These are phyloP conservation scores for Irpex sp. DNA, from an alignment of 1,284 basidiomycete genomes.

Conservation along the genomic window DNA sequence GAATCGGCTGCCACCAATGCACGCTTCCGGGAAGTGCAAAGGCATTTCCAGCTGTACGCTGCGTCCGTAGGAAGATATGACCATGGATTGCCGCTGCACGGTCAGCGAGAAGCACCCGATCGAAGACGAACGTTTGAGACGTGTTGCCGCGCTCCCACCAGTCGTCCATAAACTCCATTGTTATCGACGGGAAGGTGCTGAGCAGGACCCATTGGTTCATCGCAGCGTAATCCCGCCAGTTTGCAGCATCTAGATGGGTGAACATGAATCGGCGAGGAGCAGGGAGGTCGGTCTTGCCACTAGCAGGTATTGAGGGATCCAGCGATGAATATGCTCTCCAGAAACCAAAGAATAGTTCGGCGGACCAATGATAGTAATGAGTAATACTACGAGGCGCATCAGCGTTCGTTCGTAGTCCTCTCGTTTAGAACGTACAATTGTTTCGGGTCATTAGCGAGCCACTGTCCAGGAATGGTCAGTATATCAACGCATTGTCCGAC, in stretches of 20 bases:
- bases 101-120: conserved; percentile 78
- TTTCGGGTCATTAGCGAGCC: conserved; percentile 74
- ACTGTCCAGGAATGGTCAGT: conserved; percentile 33
- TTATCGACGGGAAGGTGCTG: conserved; percentile 70
- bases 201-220: conserved; percentile 80
- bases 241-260: conserved; percentile 60
- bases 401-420: background rate
- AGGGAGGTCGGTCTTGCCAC: conserved; percentile 66
- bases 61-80: conserved; percentile 59
- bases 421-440: conserved; percentile 59
- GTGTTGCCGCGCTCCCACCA: conserved; percentile 74
- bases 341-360: conserved; percentile 83
- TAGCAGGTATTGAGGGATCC: conserved; percentile 58
- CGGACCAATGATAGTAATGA: conserved; percentile 82
- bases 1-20: conserved; percentile 78
- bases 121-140: conserved; percentile 68
- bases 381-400: conserved; percentile 44
- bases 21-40: conserved; percentile 67
- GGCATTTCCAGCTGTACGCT: conserved; percentile 69
- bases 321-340: conserved; percentile 85
- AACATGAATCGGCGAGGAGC: conserved; percentile 72
- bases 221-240: conserved; percentile 83
- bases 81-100: conserved; percentile 76
- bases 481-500: conserved; percentile 1
- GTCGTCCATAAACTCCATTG: conserved; percentile 73